Evolutionary conservation across 176 grass and related monocot genomes (phyloP).

Genomic region (Oryza brachyantha): DNA sequence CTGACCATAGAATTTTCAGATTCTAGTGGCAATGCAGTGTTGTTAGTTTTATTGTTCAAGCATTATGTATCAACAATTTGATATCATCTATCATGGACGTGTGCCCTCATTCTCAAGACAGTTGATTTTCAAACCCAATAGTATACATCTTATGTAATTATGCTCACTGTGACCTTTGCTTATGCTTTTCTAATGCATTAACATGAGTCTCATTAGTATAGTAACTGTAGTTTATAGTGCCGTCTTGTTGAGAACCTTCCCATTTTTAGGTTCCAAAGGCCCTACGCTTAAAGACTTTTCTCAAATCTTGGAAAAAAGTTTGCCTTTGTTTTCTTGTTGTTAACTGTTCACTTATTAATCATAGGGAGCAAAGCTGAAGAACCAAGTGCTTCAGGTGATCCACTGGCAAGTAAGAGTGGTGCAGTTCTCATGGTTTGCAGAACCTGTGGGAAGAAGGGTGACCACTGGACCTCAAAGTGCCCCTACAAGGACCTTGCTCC

Average conservation of each 20-base stretch:
- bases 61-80: neutral
- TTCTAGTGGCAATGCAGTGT: neutral
- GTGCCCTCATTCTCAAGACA: neutral
- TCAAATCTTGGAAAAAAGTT: neutral
- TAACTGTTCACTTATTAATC: conserved; percentile 18
- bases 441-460: conserved; percentile 77
- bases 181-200: neutral
- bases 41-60: no score
- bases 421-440: conserved; percentile 85
- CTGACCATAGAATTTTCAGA: neutral
- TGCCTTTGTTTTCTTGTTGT: neutral
- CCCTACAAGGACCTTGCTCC: conserved; percentile 73
- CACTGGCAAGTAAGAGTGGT: conserved; percentile 43
- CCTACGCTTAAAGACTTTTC: neutral
- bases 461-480: conserved; percentile 83
- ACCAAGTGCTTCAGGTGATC: conserved; percentile 45
- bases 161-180: neutral
- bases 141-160: neutral
- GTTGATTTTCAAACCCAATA: neutral
- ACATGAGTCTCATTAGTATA: neutral
- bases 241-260: neutral
- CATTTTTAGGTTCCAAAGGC: neutral
- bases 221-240: neutral
- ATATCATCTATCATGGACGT: neutral
- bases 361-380: conserved; percentile 66